Percentiles rank a stretch among this genome's conserved stretches.
Evolutionary conservation across 2,329 filamentous ascomycete species (phyloP).

Genomic region (Botrytis elliptica): DNA sequence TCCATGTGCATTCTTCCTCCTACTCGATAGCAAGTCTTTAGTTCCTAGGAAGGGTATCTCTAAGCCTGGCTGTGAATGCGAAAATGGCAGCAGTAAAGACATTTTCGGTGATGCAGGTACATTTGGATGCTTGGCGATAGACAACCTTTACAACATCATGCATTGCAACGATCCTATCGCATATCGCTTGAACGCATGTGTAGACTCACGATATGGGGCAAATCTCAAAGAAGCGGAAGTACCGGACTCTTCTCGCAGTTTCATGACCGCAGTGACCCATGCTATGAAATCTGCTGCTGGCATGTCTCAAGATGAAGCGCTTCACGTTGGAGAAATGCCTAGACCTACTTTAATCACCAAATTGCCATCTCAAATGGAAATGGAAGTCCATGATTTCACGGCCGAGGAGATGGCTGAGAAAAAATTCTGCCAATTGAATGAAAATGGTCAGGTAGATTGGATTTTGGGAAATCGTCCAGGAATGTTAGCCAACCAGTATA

Average conservation of each 20-base stretch:
- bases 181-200: constrained; percentile 86
- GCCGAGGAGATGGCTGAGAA: constrained; percentile 90
- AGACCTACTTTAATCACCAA: constrained; percentile 43
- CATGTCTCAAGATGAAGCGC: constrained; percentile 41
- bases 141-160: constrained; percentile 96
- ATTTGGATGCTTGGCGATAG: constrained; percentile 88
- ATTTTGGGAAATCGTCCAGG: constrained; percentile 81
- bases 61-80: constrained; percentile 71
- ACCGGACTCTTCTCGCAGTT: constrained; percentile 66
- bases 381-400: constrained; percentile 94
- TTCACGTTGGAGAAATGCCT: constrained; percentile 42
- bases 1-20: constrained; percentile 86
- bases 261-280: constrained; percentile 63
- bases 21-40: constrained; percentile 72
- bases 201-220: constrained; percentile 77
- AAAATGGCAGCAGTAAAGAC: constrained; percentile 53
- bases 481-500: constrained; percentile 88
- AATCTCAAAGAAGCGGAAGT: constrained; percentile 76
- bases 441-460: constrained; percentile 95
- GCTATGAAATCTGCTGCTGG: constrained; percentile 63
- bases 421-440: constrained; percentile 83
- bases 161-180: constrained; percentile 72
- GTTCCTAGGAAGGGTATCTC: constrained; percentile 72
- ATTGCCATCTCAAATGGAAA: constrained; percentile 70
- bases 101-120: constrained; percentile 76